phyloP scores from a whole-genome alignment of 208 protist genomes.

The Sergeia podlipaevii region DNA sequence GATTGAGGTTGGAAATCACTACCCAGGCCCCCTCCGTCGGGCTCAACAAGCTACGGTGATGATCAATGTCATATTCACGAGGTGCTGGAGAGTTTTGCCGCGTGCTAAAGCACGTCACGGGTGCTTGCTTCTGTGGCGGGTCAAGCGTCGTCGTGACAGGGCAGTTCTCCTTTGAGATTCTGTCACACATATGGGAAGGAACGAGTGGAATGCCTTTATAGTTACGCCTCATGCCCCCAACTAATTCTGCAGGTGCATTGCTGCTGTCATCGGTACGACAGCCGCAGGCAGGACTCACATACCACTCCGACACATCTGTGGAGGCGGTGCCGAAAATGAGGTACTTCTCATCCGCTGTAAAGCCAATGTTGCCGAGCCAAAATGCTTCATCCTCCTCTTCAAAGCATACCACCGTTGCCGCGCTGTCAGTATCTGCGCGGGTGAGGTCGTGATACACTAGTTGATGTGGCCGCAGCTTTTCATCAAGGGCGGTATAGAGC shows the following conservation, averaged over 20 bases:
- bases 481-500: slow-evolving; percentile 58
- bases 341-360: slow-evolving; percentile 47
- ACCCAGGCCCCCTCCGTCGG: slow-evolving; percentile 41
- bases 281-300: slow-evolving; percentile 30
- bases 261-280: no score
- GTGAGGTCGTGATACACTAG: slow-evolving; percentile 63
- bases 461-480: slow-evolving; percentile 40
- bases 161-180: slow-evolving; percentile 9
- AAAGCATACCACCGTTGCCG: slow-evolving; percentile 39
- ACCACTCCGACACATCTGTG: slow-evolving; percentile 44
- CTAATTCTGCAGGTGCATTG: no score
- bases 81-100: not conserved
- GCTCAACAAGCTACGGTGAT: slow-evolving; percentile 44
- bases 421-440: slow-evolving; percentile 3
- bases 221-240: no score
- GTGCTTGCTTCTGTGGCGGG: no score
- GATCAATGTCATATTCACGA: slow-evolving; percentile 57
- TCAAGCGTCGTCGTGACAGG: no score
- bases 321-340: slow-evolving; percentile 43
- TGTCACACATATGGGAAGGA: not conserved
- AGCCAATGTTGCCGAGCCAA: slow-evolving; percentile 42
- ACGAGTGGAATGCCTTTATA: no score
- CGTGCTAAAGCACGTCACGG: not conserved
- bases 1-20: slow-evolving; percentile 24
- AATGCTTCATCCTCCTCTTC: slow-evolving; percentile 60